These are phyloP conservation scores for Nitzschia sp. DNA, from an alignment of 108 stramenopile species.

Conservation along the genomic window DNA sequence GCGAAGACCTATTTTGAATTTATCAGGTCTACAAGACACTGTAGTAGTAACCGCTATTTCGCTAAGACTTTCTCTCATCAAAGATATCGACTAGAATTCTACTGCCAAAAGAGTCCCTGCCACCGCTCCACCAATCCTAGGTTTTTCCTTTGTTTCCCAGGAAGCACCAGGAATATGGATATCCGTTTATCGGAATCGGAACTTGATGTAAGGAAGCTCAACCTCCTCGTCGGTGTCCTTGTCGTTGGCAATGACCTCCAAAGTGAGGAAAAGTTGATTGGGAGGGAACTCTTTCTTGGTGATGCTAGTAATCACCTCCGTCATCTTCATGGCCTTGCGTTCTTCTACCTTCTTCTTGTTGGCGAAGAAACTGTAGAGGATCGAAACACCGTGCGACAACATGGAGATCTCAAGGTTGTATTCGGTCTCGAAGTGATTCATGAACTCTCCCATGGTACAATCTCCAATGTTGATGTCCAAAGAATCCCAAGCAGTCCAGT, in stretches of 20 bases:
- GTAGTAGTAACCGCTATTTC: too few relatives aligned
- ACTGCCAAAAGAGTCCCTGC: too few relatives aligned
- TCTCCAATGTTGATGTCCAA: slow-evolving; percentile 85
- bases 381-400: slow-evolving; percentile 95
- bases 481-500: slow-evolving; percentile 97
- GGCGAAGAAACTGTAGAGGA: slow-evolving; percentile 95
- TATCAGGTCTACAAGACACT: too few relatives aligned
- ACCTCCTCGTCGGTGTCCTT: slow-evolving; percentile 92
- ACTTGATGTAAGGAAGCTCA: slow-evolving; percentile 89
- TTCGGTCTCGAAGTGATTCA: slow-evolving; percentile 88
- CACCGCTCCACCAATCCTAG: too few relatives aligned
- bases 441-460: slow-evolving; percentile 89
- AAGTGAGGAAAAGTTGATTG: slow-evolving; percentile 83
- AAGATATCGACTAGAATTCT: too few relatives aligned
- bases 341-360: slow-evolving; percentile 95
- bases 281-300: slow-evolving; percentile 89
- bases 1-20: too few relatives aligned
- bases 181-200: slow-evolving; percentile 70
- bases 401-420: slow-evolving; percentile 96
- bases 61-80: too few relatives aligned
- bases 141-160: too few relatives aligned
- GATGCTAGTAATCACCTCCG: slow-evolving; percentile 81
- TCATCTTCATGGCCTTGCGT: slow-evolving; percentile 92
- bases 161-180: too few relatives aligned
- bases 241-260: slow-evolving; percentile 93